These are phyloP conservation scores for Pythium plurisporium DNA, from an alignment of 352 stramenopile species.

Conservation along the genomic window DNA sequence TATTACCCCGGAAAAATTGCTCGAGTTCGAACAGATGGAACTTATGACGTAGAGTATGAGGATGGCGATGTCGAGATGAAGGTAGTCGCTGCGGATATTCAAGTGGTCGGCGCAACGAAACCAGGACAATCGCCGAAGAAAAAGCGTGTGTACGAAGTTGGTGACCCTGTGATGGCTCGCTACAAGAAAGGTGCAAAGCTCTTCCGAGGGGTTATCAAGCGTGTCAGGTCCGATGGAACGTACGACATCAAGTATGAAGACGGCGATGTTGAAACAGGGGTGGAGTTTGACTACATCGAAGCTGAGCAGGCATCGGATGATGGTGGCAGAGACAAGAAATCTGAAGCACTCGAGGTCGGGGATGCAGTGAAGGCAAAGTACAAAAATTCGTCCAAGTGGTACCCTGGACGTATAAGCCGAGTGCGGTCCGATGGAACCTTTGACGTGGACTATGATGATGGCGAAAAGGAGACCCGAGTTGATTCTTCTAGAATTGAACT, in stretches of 20 bases:
- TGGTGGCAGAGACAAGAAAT: neutral
- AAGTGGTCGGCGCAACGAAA: slow-evolving; percentile 3
- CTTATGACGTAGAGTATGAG: slow-evolving; percentile 62
- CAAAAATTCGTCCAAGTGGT: slow-evolving; percentile 43
- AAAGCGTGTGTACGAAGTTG: slow-evolving; percentile 15
- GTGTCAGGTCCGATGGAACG: slow-evolving; percentile 53
- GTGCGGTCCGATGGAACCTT: slow-evolving; percentile 54
- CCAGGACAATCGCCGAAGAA: slow-evolving; percentile 17
- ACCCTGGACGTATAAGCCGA: slow-evolving; percentile 42
- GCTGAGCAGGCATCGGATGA: slow-evolving; percentile 1
- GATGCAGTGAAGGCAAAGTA: slow-evolving; percentile 41
- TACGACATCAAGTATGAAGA: slow-evolving; percentile 70
- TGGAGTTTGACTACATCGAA: slow-evolving; percentile 33
- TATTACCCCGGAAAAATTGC: slow-evolving; percentile 60
- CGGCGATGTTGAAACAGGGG: slow-evolving; percentile 26
- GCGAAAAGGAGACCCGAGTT: slow-evolving; percentile 35
- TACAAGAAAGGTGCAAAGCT: slow-evolving; percentile 46
- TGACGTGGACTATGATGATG: slow-evolving; percentile 68
- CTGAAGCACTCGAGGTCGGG: neutral
- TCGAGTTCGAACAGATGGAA: slow-evolving; percentile 52
- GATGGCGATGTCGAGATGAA: slow-evolving; percentile 48
- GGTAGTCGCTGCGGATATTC: slow-evolving; percentile 29
- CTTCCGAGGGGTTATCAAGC: slow-evolving; percentile 50
- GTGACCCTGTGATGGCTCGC: slow-evolving; percentile 28
- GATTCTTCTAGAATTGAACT: slow-evolving; percentile 6